Evolutionary conservation across 805 yeast species (phyloP).

Genomic region (Ogataea populi-albae): DNA sequence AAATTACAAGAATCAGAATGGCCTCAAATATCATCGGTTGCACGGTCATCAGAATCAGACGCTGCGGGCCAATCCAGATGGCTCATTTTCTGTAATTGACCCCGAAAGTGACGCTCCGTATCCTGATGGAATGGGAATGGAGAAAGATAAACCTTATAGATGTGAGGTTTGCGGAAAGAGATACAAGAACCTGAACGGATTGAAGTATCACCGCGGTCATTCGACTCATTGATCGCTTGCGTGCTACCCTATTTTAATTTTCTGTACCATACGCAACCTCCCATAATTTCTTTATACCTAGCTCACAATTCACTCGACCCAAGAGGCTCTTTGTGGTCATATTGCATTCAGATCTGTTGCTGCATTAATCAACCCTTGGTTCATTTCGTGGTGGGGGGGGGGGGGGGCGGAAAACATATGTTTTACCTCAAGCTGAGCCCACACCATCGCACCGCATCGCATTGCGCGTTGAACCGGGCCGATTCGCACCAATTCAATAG

Average conservation of each 20-base stretch:
- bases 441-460: too few species aligned
- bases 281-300: too few species aligned
- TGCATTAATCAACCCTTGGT: too few species aligned
- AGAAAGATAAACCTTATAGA: conserved; percentile 96
- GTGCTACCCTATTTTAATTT: neutral
- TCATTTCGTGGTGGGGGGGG: too few species aligned
- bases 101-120: conserved; percentile 87
- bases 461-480: too few species aligned
- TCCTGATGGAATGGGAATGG: conserved; percentile 91
- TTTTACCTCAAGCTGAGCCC: too few species aligned
- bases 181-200: conserved; percentile 92
- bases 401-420: too few species aligned
- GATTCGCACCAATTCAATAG: too few species aligned
- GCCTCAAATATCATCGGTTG: conserved; percentile 88
- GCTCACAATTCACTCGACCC: too few species aligned
- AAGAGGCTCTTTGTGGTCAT: too few species aligned
- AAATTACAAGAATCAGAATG: conserved; percentile 96
- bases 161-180: conserved; percentile 98
- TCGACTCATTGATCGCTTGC: conserved; percentile 69
- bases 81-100: conserved; percentile 87
- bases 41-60: conserved; percentile 98
- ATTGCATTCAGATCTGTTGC: too few species aligned
- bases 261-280: neutral
- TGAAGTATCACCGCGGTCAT: conserved; percentile 96
- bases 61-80: conserved; percentile 85